Percentiles rank a stretch among this genome's conserved stretches.
phyloP scores from a whole-genome alignment of 140 eudicot genomes.

The Eryngium alpinum region DNA sequence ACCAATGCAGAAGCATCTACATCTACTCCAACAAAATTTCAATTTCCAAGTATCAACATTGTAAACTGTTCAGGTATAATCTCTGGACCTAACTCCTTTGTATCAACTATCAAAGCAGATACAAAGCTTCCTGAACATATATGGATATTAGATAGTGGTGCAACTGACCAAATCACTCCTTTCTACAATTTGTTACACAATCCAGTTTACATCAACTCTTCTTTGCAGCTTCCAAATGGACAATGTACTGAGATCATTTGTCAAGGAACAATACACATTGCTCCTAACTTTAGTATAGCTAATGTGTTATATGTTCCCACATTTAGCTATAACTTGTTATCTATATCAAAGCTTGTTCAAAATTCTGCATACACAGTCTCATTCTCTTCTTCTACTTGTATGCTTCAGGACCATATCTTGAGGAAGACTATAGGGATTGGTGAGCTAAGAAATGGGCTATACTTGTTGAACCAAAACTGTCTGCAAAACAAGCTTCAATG shows the following conservation, averaged over 20 bases:
- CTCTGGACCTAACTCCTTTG: not conserved
- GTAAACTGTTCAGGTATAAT: not conserved
- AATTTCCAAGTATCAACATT: not conserved
- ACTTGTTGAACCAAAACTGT: not conserved
- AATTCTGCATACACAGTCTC: not conserved
- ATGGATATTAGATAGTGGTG: not conserved
- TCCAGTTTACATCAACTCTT: not conserved
- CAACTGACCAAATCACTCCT: not conserved
- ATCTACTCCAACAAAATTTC: too few relatives aligned
- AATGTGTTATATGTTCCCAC: not conserved
- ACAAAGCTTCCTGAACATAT: not conserved
- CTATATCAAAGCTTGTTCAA: not conserved
- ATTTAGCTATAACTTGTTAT: too few relatives aligned
- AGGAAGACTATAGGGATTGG: not conserved
- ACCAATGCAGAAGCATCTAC: too few relatives aligned
- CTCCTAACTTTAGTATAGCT: too few relatives aligned
- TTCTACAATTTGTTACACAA: too few relatives aligned
- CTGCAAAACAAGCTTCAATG: too few relatives aligned
- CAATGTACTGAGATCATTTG: not conserved
- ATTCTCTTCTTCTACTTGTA: not conserved
- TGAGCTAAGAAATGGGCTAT: not conserved
- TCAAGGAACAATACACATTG: not conserved
- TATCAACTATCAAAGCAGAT: too few relatives aligned
- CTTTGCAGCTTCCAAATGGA: not conserved
- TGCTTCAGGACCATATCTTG: not conserved